Conservation (phyloP, 148 eudicot species). For the Fagopyrum homotropicum region DNA sequence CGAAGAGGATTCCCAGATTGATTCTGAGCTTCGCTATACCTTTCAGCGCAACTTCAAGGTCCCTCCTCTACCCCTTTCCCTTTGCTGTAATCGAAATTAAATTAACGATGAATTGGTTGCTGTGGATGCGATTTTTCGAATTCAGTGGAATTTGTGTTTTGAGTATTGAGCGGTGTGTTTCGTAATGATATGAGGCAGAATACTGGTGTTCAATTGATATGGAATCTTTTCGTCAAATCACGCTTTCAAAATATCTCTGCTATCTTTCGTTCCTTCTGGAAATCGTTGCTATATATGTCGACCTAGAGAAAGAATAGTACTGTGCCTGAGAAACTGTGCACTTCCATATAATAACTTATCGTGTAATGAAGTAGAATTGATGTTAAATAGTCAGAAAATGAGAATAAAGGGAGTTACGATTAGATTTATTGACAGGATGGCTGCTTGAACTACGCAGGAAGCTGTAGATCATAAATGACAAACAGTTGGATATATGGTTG, state of each 20-base stretch:
- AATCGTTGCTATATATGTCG: neutral
- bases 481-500: neutral
- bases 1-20: conserved; percentile 44
- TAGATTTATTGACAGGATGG: neutral
- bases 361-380: neutral
- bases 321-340: neutral
- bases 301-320: neutral
- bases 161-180: neutral
- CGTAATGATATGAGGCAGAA: neutral
- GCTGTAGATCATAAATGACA: neutral
- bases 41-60: conserved; percentile 86
- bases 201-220: neutral
- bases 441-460: neutral
- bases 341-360: neutral
- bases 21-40: conserved; percentile 80
- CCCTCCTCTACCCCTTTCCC: neutral
- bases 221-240: neutral
- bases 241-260: neutral
- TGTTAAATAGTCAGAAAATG: neutral
- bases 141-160: neutral
- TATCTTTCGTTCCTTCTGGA: neutral
- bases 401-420: neutral
- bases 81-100: neutral
- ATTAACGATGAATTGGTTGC: neutral
- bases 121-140: neutral